These are phyloP conservation scores for Penicillium macrosclerotiorum DNA, from an alignment of 495 filamentous ascomycete genomes.

Conservation along the genomic window DNA sequence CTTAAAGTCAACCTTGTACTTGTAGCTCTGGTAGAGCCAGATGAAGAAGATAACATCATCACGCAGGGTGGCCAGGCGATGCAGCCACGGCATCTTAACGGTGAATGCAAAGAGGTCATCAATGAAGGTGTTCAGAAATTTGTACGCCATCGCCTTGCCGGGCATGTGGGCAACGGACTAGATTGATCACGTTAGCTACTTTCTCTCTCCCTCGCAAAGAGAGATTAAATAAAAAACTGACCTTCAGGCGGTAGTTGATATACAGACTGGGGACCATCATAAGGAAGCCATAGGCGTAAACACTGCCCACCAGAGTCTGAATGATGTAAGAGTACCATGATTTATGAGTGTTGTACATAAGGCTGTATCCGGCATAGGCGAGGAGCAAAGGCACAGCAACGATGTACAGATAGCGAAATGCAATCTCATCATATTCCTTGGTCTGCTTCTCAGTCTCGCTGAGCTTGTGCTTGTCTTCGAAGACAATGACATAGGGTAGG, in stretches of 20 bases:
- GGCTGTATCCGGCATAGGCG: constrained; percentile 86
- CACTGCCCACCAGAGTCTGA: constrained; percentile 88
- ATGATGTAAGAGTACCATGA: constrained; percentile 95
- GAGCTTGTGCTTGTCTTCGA: constrained; percentile 96
- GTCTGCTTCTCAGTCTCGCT: constrained; percentile 95
- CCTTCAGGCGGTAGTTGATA: constrained; percentile 96
- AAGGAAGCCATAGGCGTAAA: constrained; percentile 97
- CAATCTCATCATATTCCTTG: constrained; percentile 95
- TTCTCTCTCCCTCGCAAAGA: too few relatives aligned
- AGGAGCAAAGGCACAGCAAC: constrained; percentile 82
- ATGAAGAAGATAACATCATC: constrained; percentile 99
- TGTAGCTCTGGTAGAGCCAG: constrained; percentile 93
- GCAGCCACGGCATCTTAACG: constrained; percentile 97
- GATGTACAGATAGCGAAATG: constrained; percentile 94
- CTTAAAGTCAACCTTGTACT: constrained; percentile 88
- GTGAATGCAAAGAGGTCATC: constrained; percentile 95
- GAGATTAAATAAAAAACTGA: constrained; percentile 31
- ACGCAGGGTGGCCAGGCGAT: constrained; percentile 88
- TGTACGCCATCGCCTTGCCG: constrained; percentile 92
- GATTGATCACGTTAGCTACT: constrained; percentile 16
- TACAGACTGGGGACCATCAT: constrained; percentile 99
- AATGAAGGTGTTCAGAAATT: constrained; percentile 82
- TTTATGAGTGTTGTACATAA: constrained; percentile 94
- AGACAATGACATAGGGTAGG: constrained; percentile 78
- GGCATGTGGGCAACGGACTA: constrained; percentile 95